Evolutionary conservation across 805 yeast genomes (phyloP).

Genomic region (Teunomyces panamensis): DNA sequence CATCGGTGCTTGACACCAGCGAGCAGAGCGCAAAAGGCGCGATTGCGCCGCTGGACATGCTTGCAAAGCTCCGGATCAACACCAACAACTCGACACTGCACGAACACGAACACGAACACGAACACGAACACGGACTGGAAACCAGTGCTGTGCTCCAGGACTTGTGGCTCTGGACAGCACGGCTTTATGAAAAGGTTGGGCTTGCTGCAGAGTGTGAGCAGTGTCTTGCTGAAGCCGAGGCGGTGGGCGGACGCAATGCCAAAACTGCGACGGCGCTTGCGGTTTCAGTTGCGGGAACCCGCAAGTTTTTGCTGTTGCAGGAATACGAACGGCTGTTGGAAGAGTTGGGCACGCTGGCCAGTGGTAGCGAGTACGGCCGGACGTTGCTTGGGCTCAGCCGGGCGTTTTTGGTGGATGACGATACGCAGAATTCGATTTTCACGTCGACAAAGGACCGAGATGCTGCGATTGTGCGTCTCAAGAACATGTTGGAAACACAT

Average conservation of each 20-base stretch:
- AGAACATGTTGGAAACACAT: conserved; percentile 40
- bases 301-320: conserved; percentile 51
- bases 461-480: conserved; percentile 60
- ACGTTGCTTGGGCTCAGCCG: conserved; percentile 56
- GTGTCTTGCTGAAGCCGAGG: conserved; percentile 71
- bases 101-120: neutral
- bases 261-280: conserved; percentile 53
- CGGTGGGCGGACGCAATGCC: conserved; percentile 42
- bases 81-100: neutral
- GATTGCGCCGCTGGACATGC: neutral
- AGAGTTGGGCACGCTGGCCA: conserved; percentile 20
- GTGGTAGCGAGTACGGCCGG: conserved; percentile 40
- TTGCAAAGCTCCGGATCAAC: neutral
- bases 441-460: conserved; percentile 53
- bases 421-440: conserved; percentile 35
- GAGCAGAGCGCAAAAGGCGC: neutral
- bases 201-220: conserved; percentile 59
- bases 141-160: conserved; percentile 41
- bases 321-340: conserved; percentile 66
- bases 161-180: conserved; percentile 74
- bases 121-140: neutral
- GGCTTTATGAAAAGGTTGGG: conserved; percentile 57
- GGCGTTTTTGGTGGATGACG: conserved; percentile 45
- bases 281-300: conserved; percentile 38
- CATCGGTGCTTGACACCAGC: conserved; percentile 33